Evolutionary conservation across 805 yeast genomes (phyloP), one percentile per base, ranked within the genome.

Genomic region (Wickerhamiella sergipiensis): DNA sequence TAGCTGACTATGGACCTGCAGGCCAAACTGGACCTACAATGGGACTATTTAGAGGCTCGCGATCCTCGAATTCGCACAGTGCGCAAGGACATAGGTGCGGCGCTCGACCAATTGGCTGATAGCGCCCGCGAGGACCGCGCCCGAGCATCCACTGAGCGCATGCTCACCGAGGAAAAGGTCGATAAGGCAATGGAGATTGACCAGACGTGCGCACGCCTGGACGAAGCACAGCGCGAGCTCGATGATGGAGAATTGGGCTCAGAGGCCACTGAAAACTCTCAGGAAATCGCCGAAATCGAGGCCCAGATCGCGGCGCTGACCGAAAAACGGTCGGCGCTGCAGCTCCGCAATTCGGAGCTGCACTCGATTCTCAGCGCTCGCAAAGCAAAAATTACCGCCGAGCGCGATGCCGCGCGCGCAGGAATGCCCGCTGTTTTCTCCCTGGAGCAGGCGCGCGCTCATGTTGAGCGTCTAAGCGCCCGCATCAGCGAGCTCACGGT

Each of bases 11-110:
- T 29, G 33, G 33, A 29, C 3, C 15, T 29, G 33, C 61, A 58
- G 48, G 43, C 26, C 6, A n/a, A 29, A 21, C 47, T 58, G 5
- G 61, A 58, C 19, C 48, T 47, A n/a, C 61, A 58, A 38, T 56
- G 57, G 52, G 57, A 55, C 23, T 57, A 59, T 15, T 53, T 58
- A 1, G 60, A 55, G 48, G 47, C 57, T 2, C 56, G 61, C 13
- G 48, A 51, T 24, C 46, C 50, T 8, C 15, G 21, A 6, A 49
- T 57, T 9, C n/a, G 9, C 10, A 3, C 9, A 1, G 48, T 54
- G 4, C 44, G 60, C 10, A 18, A 17, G 23, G 46, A 50, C 6
- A 46, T 57, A 10, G 47, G n/a, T 13, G 50, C 38, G 17, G 33
- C 51, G 6, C 39, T 55, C 2, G 46, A 36, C 21, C 54, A 50